These are phyloP conservation scores for Daldinia caldariorum DNA, from an alignment of 495 filamentous ascomycete species.

Conservation along the genomic window DNA sequence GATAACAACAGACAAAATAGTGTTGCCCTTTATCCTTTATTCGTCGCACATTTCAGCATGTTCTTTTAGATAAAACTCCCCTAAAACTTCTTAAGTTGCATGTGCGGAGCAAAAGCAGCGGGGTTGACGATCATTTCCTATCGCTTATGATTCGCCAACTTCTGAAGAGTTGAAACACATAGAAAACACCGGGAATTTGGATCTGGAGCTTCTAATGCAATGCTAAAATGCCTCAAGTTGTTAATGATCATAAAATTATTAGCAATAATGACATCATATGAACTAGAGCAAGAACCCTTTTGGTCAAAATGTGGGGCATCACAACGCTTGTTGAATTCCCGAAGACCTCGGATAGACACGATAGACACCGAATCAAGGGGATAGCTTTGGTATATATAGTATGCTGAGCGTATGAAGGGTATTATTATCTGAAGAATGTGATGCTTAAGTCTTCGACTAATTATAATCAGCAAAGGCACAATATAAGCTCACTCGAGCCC, in stretches of 20 bases:
- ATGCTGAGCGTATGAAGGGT: background rate
- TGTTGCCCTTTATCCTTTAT: background rate
- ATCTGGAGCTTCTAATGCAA: constrained; percentile 15
- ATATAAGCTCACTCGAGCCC: background rate
- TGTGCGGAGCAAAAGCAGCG: constrained; percentile 18
- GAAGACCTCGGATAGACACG: constrained; percentile 29
- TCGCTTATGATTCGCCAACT: constrained; percentile 17
- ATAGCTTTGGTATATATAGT: too few relatives aligned
- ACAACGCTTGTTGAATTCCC: constrained; percentile 30
- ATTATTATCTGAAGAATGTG: too few relatives aligned
- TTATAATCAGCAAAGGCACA: background rate
- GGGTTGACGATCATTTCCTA: constrained; percentile 21
- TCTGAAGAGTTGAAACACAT: constrained; percentile 1
- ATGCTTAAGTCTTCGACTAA: background rate
- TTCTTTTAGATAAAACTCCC: background rate
- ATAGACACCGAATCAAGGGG: background rate
- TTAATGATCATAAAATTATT: background rate
- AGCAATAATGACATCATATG: constrained; percentile 32
- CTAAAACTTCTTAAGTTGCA: constrained; percentile 7
- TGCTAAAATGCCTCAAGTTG: constrained; percentile 15
- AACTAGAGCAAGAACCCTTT: constrained; percentile 20
- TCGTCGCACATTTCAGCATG: background rate
- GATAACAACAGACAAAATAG: background rate
- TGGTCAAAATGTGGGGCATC: constrained; percentile 18
- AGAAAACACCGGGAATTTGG: background rate